phyloP scores from a whole-genome alignment of 164 flowering plant genomes.

The Nymphaea thermarum region DNA sequence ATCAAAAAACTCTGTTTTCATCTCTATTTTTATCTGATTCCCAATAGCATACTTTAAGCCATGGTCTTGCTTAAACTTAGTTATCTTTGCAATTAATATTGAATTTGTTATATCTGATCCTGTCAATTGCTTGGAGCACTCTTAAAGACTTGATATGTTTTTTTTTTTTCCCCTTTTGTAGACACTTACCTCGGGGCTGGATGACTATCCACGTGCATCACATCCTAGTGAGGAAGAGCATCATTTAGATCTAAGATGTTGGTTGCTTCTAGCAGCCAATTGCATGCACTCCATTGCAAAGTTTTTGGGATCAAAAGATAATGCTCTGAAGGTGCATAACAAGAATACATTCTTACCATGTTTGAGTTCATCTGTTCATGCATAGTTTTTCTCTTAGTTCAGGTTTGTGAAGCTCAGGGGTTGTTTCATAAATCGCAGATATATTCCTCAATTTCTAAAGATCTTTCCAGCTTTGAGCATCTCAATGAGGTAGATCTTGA shows the following conservation, averaged over 20 bases:
- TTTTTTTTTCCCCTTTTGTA: constrained; percentile 11
- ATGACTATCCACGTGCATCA: constrained; percentile 97
- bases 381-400: background rate
- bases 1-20: no score
- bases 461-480: constrained; percentile 63
- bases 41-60: no score
- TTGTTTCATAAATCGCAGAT: constrained; percentile 36
- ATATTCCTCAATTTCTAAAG: constrained; percentile 39
- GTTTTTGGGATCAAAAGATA: constrained; percentile 27
- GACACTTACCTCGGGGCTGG: constrained; percentile 88
- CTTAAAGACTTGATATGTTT: no score
- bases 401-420: background rate
- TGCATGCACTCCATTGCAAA: constrained; percentile 61
- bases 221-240: constrained; percentile 90
- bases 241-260: constrained; percentile 95
- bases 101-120: no score
- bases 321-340: constrained; percentile 36
- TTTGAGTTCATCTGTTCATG: background rate
- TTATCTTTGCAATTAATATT: no score
- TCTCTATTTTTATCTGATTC: no score
- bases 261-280: constrained; percentile 95
- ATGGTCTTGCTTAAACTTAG: no score
- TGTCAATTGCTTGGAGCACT: no score
- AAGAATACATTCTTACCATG: background rate
- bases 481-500: constrained; percentile 51